Base-by-base conservation (phyloP, 768 basidiomycete species). In the Tephrocybe sp. region DNA sequence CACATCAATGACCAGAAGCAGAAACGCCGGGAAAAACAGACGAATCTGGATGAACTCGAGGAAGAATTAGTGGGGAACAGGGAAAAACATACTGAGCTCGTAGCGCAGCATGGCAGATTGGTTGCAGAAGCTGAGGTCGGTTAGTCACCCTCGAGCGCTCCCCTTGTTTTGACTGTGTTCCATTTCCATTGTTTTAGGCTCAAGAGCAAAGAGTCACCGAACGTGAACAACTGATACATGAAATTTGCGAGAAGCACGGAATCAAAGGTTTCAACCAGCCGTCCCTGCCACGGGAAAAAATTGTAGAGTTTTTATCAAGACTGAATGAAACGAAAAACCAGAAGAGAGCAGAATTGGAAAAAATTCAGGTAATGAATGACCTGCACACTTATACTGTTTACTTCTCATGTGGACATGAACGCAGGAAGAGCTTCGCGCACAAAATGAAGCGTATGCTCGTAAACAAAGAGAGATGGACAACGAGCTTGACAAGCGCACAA, bases 231-330 rank as follows among this genome's bases (percentile, higher is more conserved):
- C 70, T 85, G 19, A 85, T 98, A 49, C 82, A 79, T 11, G 81
- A 84, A 42, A 80, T 92, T 13, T 78, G 83, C 44, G 72, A 81
- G 32, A 82, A 82, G 56, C 73, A 88, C 58, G 75, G 78, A 8
- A 84, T 98, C 58, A 82, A 83, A 44, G 92, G 90, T 0, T 93
- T 82, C 62, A 82, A 80, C 46, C 75, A 82, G 43, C 76, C 83
- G 0, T 84, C 85, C 1, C 73, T 94, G 32, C 85, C 86, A 44
- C 77, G 83, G 35, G 79, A 82, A 35, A 80, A 92, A 63, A 76
- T 93, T 16, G 65, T 77, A 23, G 87, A 92, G 39, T 95, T 97
- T 64, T 73, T 84, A 20, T 70, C 82, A 8, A 79, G 78, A 44
- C 69, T 97, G 2, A 72, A 69, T 4, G 85, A 88, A 20, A 65